Percentiles rank a stretch among this genome's conserved stretches.
Conservation (phyloP, 2,329 filamentous ascomycete species). For the Atkinsonella hypoxylon region DNA sequence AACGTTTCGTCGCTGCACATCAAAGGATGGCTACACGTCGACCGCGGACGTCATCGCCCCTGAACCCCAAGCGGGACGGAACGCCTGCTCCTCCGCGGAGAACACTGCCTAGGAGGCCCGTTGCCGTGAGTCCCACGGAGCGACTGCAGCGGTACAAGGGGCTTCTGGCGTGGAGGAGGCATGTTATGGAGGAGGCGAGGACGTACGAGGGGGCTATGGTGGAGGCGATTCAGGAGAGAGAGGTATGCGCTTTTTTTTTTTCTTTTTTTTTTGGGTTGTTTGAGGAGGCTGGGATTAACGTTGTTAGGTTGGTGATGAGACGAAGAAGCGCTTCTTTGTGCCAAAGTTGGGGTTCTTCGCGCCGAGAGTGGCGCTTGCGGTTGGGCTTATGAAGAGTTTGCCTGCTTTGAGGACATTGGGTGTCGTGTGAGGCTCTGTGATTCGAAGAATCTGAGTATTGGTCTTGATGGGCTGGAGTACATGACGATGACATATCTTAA, state of each 20-base stretch:
- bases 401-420: conserved; percentile 8
- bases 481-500: too few relatives aligned
- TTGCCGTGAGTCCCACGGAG: conserved; percentile 27
- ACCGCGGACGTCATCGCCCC: conserved; percentile 12
- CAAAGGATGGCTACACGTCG: not conserved
- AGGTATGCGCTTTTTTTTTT: not conserved
- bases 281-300: too few relatives aligned
- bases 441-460: too few relatives aligned
- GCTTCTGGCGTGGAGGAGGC: conserved; percentile 27
- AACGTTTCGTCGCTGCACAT: too few relatives aligned
- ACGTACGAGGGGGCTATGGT: conserved; percentile 12
- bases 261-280: too few relatives aligned
- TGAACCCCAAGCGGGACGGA: conserved; percentile 13
- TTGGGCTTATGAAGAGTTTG: conserved; percentile 19
- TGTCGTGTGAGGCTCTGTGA: not conserved
- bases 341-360: too few relatives aligned
- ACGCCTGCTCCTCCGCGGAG: too few relatives aligned
- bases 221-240: conserved; percentile 1
- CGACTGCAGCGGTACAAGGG: conserved; percentile 30
- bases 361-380: conserved; percentile 14
- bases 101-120: conserved; percentile 1
- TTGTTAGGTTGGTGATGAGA: too few relatives aligned
- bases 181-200: conserved; percentile 18
- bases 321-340: not conserved
- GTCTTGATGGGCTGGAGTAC: too few relatives aligned